phyloP scores from a whole-genome alignment of 1,284 basidiomycete species.

The Hymenochaete sp. region DNA sequence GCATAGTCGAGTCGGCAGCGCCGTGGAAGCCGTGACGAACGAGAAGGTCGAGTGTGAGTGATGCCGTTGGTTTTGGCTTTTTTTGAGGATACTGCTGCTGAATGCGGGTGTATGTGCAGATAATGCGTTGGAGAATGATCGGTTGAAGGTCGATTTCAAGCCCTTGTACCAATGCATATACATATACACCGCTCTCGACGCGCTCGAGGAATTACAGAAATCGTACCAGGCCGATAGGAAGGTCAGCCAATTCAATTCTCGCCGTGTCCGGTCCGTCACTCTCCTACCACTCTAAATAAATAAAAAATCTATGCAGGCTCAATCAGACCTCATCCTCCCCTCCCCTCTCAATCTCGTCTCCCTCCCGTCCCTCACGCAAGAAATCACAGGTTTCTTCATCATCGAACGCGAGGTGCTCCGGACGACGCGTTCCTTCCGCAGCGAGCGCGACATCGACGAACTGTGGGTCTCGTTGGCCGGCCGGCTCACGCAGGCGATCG shows the following conservation, averaged over 20 bases:
- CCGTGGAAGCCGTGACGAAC: constrained; percentile 88
- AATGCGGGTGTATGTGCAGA: constrained; percentile 40
- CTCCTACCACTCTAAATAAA: constrained; percentile 17
- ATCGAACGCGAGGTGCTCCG: constrained; percentile 90
- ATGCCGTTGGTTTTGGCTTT: background rate
- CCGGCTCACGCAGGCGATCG: constrained; percentile 71
- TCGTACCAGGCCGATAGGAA: constrained; percentile 96
- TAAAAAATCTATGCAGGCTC: constrained; percentile 48
- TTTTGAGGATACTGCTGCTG: constrained; percentile 2
- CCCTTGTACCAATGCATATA: constrained; percentile 97
- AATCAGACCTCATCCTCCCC: constrained; percentile 93
- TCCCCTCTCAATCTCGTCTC: constrained; percentile 41
- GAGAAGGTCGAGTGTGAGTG: constrained; percentile 89
- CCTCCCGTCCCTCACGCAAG: constrained; percentile 68
- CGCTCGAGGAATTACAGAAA: constrained; percentile 79
- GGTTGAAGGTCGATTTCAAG: constrained; percentile 85
- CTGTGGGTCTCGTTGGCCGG: constrained; percentile 89
- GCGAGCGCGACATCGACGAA: constrained; percentile 87
- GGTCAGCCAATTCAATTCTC: constrained; percentile 32
- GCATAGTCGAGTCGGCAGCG: constrained; percentile 83
- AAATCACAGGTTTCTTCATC: constrained; percentile 98
- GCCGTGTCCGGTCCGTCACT: background rate
- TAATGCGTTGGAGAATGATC: constrained; percentile 87
- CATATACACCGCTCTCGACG: constrained; percentile 89
- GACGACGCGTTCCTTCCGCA: constrained; percentile 81